These are phyloP conservation scores for Sugiyamaella sp. DNA, from an alignment of 1,139 yeast genomes.

Conservation along the genomic window DNA sequence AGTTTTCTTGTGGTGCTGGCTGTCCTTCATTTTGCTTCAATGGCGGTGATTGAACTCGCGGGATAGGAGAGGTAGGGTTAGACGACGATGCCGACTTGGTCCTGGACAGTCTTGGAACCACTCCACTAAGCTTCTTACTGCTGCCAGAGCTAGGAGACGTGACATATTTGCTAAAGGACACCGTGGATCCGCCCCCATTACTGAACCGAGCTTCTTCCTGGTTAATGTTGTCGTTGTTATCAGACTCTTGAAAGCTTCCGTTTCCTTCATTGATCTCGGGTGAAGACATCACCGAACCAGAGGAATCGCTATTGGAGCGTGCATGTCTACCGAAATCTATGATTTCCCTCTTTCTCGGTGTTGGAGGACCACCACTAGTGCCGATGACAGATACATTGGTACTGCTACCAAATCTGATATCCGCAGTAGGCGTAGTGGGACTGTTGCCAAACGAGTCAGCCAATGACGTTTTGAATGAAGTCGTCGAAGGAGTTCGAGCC, in stretches of 20 bases:
- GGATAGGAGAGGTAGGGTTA: conserved; percentile 2
- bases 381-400: conserved; percentile 17
- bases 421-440: conserved; percentile 25
- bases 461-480: conserved; percentile 74
- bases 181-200: conserved; percentile 6
- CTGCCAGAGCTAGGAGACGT: not conserved
- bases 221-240: not conserved
- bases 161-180: conserved; percentile 8
- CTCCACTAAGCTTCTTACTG: conserved; percentile 12
- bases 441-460: conserved; percentile 46
- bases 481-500: conserved; percentile 73
- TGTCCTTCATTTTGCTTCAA: conserved; percentile 2
- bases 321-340: conserved; percentile 26
- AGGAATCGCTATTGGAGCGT: conserved; percentile 9
- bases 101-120: conserved; percentile 13
- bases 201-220: not conserved
- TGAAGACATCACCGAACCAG: conserved; percentile 3
- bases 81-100: conserved; percentile 10
- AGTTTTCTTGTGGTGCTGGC: conserved; percentile 31
- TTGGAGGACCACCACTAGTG: conserved; percentile 9
- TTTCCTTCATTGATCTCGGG: not conserved
- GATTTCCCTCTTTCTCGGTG: conserved; percentile 28
- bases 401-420: conserved; percentile 10
- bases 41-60: not conserved
- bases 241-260: not conserved